phyloP scores from a whole-genome alignment of 805 yeast genomes.

The Yarrowia sp. region DNA sequence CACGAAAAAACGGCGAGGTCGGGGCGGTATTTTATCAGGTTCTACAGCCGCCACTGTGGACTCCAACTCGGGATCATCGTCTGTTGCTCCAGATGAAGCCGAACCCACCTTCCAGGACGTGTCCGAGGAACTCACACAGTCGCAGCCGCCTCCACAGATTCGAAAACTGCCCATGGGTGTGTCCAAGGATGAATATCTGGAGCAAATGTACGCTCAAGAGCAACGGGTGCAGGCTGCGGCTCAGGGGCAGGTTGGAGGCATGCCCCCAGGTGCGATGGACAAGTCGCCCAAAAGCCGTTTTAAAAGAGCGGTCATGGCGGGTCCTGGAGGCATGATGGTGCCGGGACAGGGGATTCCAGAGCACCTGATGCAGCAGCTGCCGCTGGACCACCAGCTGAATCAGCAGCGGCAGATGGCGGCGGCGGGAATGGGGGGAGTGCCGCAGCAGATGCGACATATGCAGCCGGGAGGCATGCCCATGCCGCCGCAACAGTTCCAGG shows the following conservation, averaged over 20 bases:
- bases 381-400: constrained; percentile 29
- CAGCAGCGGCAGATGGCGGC: constrained; percentile 34
- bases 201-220: constrained; percentile 20
- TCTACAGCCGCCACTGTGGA: not conserved
- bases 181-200: constrained; percentile 11
- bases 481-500: constrained; percentile 13
- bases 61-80: not conserved
- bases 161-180: constrained; percentile 25
- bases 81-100: not conserved
- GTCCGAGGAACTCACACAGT: constrained; percentile 11
- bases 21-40: constrained; percentile 3
- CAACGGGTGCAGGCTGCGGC: constrained; percentile 16
- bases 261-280: not conserved
- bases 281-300: constrained; percentile 4
- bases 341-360: constrained; percentile 6
- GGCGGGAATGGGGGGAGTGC: constrained; percentile 4
- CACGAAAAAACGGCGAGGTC: constrained; percentile 5
- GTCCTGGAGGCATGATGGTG: not conserved
- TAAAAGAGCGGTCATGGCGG: not conserved
- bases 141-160: constrained; percentile 14
- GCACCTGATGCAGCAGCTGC: constrained; percentile 21
- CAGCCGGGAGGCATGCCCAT: constrained; percentile 9
- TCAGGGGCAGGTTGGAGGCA: constrained; percentile 1
- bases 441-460: constrained; percentile 14
- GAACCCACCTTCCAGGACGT: constrained; percentile 23